These are phyloP conservation scores for Xylaria sp. DNA, from an alignment of 2,329 filamentous ascomycete species.

Conservation along the genomic window DNA sequence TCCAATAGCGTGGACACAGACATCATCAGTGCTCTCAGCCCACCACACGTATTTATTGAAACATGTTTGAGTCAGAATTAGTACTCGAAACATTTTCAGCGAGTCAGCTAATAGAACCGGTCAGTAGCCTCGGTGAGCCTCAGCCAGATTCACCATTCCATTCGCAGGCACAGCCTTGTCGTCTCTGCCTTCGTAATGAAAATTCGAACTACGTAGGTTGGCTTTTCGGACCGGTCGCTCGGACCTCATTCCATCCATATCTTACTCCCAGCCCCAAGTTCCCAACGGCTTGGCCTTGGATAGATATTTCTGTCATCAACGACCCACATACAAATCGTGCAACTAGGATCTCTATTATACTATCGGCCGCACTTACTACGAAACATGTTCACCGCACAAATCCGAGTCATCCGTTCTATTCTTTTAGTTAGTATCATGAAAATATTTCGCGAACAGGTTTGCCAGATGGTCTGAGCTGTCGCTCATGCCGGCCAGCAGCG, in stretches of 20 bases:
- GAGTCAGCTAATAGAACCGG: conserved; percentile 8
- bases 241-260: conserved; percentile 29
- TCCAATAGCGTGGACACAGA: conserved; percentile 4
- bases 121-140: background rate
- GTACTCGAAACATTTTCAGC: background rate
- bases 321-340: conserved; percentile 11
- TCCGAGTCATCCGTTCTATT: conserved; percentile 24
- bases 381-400: background rate
- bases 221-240: conserved; percentile 21
- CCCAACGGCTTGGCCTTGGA: conserved; percentile 12
- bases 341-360: conserved; percentile 6
- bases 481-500: conserved; percentile 4
- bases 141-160: background rate
- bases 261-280: conserved; percentile 16
- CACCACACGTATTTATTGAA: background rate
- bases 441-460: conserved; percentile 4
- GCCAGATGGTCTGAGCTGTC: conserved; percentile 13
- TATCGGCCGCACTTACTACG: background rate
- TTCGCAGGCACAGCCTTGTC: conserved; percentile 14
- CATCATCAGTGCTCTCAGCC: conserved; percentile 3
- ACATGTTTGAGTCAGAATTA: conserved; percentile 6
- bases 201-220: conserved; percentile 6
- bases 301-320: conserved; percentile 12
- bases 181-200: background rate
- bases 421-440: conserved; percentile 10